Evolutionary conservation across 2,329 filamentous ascomycete species (phyloP).

Genomic region (Arthrobotrys entomopaga): DNA sequence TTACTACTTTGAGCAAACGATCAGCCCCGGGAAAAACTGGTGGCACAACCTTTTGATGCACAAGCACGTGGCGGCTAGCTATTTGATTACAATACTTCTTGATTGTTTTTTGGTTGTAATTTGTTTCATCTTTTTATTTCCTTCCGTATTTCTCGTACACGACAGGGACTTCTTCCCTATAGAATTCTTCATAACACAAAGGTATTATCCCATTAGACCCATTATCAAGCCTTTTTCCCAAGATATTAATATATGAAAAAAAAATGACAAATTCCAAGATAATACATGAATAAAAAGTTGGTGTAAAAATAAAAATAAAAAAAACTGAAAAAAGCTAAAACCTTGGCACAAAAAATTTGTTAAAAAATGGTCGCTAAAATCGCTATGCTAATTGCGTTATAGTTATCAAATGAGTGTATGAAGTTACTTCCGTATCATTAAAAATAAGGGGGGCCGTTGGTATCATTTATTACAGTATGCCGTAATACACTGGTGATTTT

Average conservation of each 20-base stretch:
- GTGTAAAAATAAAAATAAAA: neutral
- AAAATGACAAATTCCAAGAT: slow-evolving; percentile 31
- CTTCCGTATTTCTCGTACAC: slow-evolving; percentile 10
- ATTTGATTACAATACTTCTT: slow-evolving; percentile 4
- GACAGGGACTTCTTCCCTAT: neutral
- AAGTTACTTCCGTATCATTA: slow-evolving; percentile 40
- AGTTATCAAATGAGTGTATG: slow-evolving; percentile 48
- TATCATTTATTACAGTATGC: slow-evolving; percentile 53
- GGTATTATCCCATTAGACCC: slow-evolving; percentile 42
- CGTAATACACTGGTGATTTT: slow-evolving; percentile 3
- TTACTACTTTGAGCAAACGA: too few species aligned
- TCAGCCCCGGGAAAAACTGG: too few species aligned
- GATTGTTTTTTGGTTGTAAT: slow-evolving; percentile 10
- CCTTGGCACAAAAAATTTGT: slow-evolving; percentile 16
- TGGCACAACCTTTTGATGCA: neutral
- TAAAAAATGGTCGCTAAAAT: slow-evolving; percentile 39
- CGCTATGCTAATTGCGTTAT: slow-evolving; percentile 49
- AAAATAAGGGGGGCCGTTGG: slow-evolving; percentile 48
- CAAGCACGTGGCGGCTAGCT: neutral
- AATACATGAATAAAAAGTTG: slow-evolving; percentile 30
- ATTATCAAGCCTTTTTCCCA: slow-evolving; percentile 15
- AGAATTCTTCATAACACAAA: slow-evolving; percentile 13
- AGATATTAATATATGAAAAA: slow-evolving; percentile 12
- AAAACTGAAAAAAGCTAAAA: too few species aligned
- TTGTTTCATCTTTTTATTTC: slow-evolving; percentile 10